Percentiles rank a stretch among this genome's conserved stretches.
phyloP scores from a whole-genome alignment of 176 grass and related monocot genomes.

The Zea mays region DNA sequence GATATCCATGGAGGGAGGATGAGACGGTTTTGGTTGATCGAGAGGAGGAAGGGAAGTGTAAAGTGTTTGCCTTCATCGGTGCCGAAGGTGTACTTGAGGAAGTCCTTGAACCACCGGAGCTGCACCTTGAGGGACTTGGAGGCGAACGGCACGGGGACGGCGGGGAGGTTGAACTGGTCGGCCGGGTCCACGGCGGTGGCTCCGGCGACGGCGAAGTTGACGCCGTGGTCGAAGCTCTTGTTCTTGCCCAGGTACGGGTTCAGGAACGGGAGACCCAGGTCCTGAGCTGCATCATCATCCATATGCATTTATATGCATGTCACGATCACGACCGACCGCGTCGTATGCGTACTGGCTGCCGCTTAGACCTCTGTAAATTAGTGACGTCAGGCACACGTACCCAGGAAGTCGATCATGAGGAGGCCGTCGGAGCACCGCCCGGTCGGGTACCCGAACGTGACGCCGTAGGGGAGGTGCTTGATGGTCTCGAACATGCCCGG shows the following conservation, averaged over 20 bases:
- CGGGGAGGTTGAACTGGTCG: conserved; percentile 17
- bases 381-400: conserved; percentile 18
- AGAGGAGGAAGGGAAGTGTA: no score
- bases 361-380: no score
- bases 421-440: conserved; percentile 94
- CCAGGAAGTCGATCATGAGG: conserved; percentile 95
- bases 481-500: conserved; percentile 73
- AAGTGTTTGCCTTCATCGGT: neutral
- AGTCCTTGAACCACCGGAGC: conserved; percentile 65
- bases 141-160: conserved; percentile 31
- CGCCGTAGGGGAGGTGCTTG: conserved; percentile 71
- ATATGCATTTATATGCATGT: neutral
- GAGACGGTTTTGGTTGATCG: no score
- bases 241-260: conserved; percentile 66
- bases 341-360: no score
- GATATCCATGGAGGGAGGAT: no score
- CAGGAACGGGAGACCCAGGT: conserved; percentile 60
- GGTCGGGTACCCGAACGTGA: conserved; percentile 65
- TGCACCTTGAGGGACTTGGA: conserved; percentile 61
- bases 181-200: conserved; percentile 54
- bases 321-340: no score
- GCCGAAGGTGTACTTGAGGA: conserved; percentile 41
- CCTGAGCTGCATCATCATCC: conserved; percentile 43
- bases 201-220: conserved; percentile 68
- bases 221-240: conserved; percentile 57